Conservation (phyloP, 192 early-diverging fungal species). For the Coemansia aciculifera region DNA sequence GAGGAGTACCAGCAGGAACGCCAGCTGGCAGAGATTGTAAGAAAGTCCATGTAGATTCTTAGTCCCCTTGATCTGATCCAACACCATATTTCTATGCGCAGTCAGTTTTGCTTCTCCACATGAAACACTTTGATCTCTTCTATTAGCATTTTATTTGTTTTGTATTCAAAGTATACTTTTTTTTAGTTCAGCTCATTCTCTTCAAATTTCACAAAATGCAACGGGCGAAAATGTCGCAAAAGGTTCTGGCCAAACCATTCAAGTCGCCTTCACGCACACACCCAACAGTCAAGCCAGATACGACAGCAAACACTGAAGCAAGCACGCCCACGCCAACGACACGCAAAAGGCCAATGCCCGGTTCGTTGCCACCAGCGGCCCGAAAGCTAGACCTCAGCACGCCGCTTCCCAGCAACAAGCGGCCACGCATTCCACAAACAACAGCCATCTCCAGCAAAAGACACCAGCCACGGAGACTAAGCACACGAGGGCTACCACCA, state of each 20-base stretch:
- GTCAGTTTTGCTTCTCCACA: background rate
- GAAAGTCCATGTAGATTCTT: background rate
- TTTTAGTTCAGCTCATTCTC: conserved; percentile 3
- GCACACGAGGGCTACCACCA: background rate
- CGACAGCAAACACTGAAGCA: background rate
- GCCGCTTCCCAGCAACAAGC: background rate
- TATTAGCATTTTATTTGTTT: background rate
- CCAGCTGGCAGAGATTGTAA: conserved; percentile 7
- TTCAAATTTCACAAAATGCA: conserved; percentile 20
- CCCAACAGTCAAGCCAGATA: background rate
- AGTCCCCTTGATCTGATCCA: background rate
- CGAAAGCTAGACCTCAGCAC: conserved; percentile 8
- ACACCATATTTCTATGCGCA: conserved; percentile 14
- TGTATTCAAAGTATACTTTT: conserved; percentile 1
- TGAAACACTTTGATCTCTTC: background rate
- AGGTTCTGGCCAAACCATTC: conserved; percentile 38
- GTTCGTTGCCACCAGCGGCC: conserved; percentile 11
- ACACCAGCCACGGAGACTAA: background rate
- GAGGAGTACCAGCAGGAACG: conserved; percentile 32
- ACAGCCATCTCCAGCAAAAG: background rate
- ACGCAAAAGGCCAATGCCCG: background rate
- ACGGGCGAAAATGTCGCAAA: conserved; percentile 17
- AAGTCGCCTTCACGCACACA: conserved; percentile 35
- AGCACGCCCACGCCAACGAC: conserved; percentile 4
- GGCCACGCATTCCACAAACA: background rate